Evolutionary conservation across 352 stramenopile genomes (phyloP), one percentile per base, ranked within the genome.

Genomic region (Phytophthora capsici): DNA sequence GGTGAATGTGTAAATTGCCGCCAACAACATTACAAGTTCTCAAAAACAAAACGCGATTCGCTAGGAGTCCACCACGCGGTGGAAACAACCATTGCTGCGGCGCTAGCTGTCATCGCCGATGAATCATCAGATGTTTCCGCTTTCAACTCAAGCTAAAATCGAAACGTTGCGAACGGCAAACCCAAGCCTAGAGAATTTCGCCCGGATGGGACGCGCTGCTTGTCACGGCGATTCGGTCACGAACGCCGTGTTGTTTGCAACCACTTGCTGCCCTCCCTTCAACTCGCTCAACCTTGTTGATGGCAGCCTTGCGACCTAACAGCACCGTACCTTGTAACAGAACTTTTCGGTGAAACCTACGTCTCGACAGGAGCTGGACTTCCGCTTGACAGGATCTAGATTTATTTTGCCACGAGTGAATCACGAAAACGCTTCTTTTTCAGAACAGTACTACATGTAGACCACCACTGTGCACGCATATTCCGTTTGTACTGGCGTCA

Each of bases 371-470:
- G 34, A 14, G 26, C 43, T 54, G 30, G 32, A 44, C 46, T 55
- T 16, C 17, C 32, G 40, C 13, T 17, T 71, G 63, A 54, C 63
- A 26, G 47, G 41, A 41, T 65, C 62, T 54, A 70, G 62, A 54
- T 49, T 22, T n/a, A 32, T 49, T 4, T 49, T 34, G 43, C 22
- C 55, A 45, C 28, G 28, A 34, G 28, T 34, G 28, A 34, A 25
- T 55, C 48, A 44, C 34, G 49, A 46, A 57, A 45, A 36, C 49
- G 30, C 16, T 57, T 10, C 23, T 45, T 34, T 56, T 44, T 14
- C 9, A 25, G 44, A 45, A 23, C n/a, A 25, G 43, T 38, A 32
- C 14, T 23, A n/a, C n/a, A n/a, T n/a, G n/a, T n/a, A n/a, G n/a
- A n/a, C 49, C 20, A 19, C 30, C 19, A 17, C 16, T n/a, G 19